These are phyloP conservation scores for Venturia nashicola DNA, from an alignment of 2,329 filamentous ascomycete genomes.

Conservation along the genomic window DNA sequence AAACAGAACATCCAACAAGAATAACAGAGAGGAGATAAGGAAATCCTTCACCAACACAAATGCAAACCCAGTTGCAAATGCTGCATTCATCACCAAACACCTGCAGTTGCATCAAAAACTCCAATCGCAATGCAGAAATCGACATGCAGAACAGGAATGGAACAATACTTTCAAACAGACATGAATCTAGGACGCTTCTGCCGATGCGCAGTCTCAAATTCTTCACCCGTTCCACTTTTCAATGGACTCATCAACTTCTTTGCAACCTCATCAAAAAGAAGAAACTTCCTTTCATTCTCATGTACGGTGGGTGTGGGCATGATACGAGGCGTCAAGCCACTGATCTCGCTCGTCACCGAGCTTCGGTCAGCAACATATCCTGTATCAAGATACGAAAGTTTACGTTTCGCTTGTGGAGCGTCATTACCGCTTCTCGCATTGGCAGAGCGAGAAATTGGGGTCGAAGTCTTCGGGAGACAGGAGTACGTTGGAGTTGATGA, in stretches of 20 bases:
- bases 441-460: neutral
- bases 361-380: neutral
- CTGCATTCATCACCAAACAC: neutral
- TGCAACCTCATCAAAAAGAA: neutral
- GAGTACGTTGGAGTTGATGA: neutral
- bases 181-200: neutral
- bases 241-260: neutral
- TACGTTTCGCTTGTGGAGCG: constrained; percentile 3
- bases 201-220: neutral
- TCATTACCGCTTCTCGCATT: neutral
- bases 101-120: neutral
- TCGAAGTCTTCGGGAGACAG: neutral
- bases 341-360: neutral
- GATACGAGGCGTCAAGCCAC: neutral
- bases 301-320: neutral
- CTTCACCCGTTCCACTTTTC: neutral
- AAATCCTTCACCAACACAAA: neutral
- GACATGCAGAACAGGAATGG: neutral
- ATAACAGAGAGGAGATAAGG: neutral
- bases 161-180: neutral
- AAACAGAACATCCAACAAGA: neutral
- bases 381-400: constrained; percentile 4
- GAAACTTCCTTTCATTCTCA: neutral
- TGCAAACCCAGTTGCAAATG: neutral
- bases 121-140: constrained; percentile 1